Evolutionary conservation across 1,284 basidiomycete species (phyloP).

Genomic region (Ustilago curta): DNA sequence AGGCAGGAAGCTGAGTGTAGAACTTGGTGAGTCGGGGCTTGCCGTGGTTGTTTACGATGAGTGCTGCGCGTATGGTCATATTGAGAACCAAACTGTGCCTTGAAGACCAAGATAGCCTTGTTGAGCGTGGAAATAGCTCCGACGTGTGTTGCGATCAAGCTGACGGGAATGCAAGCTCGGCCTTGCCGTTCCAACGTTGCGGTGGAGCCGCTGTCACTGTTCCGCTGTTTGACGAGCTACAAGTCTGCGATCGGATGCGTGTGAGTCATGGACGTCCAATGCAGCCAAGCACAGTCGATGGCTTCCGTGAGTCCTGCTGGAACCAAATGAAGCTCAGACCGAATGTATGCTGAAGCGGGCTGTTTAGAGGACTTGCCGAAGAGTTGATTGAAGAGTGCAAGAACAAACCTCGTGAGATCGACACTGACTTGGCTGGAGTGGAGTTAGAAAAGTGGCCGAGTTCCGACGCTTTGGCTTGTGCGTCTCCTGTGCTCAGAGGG

Average conservation of each 20-base stretch:
- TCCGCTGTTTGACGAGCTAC: background rate
- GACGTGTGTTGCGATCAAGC: background rate
- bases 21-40: slow-evolving; percentile 94
- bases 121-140: background rate
- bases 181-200: background rate
- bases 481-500: background rate
- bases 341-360: background rate
- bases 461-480: background rate
- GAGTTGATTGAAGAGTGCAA: background rate
- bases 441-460: background rate
- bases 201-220: background rate
- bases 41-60: slow-evolving; percentile 87
- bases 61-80: slow-evolving; percentile 86
- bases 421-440: slow-evolving; percentile 1
- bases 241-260: background rate
- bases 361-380: background rate
- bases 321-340: background rate
- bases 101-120: background rate
- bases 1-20: slow-evolving; percentile 73
- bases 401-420: background rate
- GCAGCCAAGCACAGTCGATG: background rate
- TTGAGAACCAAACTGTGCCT: background rate
- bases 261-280: background rate
- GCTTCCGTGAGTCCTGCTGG: background rate
- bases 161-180: background rate